phyloP scores from a whole-genome alignment of 176 grass and related monocot species.

The Eleusine indica region DNA sequence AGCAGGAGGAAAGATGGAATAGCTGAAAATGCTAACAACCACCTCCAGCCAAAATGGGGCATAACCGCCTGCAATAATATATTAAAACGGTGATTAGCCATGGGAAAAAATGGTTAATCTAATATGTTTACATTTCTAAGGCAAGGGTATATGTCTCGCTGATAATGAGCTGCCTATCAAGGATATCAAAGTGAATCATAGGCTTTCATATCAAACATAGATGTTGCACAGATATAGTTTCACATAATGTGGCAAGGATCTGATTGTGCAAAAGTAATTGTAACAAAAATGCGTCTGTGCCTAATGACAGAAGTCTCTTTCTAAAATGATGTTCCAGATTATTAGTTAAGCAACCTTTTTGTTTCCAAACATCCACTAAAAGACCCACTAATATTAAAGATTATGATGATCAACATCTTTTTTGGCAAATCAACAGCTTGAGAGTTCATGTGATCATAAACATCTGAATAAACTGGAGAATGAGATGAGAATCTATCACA shows the following conservation, averaged over 20 bases:
- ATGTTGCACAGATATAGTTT: not conserved
- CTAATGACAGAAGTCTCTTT: not conserved
- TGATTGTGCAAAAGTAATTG: not conserved
- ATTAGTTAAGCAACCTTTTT: constrained; percentile 14
- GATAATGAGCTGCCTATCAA: constrained; percentile 25
- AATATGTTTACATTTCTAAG: not conserved
- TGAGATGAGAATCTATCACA: not conserved
- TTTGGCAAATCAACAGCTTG: not conserved
- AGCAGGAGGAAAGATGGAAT: constrained; percentile 82
- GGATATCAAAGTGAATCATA: not conserved
- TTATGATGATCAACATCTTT: not conserved
- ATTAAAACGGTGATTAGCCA: constrained; percentile 39
- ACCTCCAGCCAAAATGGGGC: constrained; percentile 94
- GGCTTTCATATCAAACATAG: not conserved
- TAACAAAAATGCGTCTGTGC: not conserved
- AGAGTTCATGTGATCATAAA: not conserved
- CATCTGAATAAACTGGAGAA: not conserved
- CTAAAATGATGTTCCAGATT: constrained; percentile 13
- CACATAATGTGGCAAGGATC: not conserved
- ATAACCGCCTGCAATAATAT: constrained; percentile 64
- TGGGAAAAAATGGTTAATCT: constrained; percentile 39
- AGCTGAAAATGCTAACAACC: constrained; percentile 79
- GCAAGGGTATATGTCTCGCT: not conserved
- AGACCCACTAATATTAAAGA: not conserved
- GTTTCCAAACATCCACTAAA: not conserved